phyloP scores from a whole-genome alignment of 768 basidiomycete species.

The Tylopilus intermedius region DNA sequence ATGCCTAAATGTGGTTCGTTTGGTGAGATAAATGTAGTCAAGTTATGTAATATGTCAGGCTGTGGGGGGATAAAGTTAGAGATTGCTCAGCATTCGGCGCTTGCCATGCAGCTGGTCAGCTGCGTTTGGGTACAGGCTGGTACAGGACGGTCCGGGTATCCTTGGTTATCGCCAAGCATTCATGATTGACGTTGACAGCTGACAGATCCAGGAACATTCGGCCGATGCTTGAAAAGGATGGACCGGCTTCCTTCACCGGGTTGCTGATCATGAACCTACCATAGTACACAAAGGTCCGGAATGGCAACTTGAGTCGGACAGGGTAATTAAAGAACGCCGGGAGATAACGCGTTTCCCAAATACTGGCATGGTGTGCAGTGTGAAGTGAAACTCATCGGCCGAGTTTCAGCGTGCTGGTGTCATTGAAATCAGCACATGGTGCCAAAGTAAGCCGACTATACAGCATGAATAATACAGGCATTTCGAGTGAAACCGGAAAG shows the following conservation, averaged over 20 bases:
- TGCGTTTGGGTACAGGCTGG: neutral
- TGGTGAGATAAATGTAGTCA: neutral
- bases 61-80: neutral
- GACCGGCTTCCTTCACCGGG: too few relatives aligned
- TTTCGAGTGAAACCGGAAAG: neutral
- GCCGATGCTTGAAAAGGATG: neutral
- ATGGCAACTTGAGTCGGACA: neutral
- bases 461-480: slow-evolving; percentile 22
- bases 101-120: neutral
- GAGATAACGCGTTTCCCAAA: neutral
- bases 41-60: slow-evolving; percentile 1
- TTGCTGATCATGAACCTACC: neutral
- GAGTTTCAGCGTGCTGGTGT: neutral
- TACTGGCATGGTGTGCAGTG: neutral
- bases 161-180: neutral
- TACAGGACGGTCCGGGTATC: neutral
- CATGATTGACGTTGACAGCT: neutral
- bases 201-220: neutral
- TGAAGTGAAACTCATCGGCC: neutral
- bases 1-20: slow-evolving; percentile 10
- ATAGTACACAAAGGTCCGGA: neutral
- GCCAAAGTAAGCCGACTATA: slow-evolving; percentile 1
- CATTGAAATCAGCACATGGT: neutral
- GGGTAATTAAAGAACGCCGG: neutral
- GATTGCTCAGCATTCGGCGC: neutral